Conservation (phyloP, 495 filamentous ascomycete species). For the Penicilliopsis zonata region DNA sequence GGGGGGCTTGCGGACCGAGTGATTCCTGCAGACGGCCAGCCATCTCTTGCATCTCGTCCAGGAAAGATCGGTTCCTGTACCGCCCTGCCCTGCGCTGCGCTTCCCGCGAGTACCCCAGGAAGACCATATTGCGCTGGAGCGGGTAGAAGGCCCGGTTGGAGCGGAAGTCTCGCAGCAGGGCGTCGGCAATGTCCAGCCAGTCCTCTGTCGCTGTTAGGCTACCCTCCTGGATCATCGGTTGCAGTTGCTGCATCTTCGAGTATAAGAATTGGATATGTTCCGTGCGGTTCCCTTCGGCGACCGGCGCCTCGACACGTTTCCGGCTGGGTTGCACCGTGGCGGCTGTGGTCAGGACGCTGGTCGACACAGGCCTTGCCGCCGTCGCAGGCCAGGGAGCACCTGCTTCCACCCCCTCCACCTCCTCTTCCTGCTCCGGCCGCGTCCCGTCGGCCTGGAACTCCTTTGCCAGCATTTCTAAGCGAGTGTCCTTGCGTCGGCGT, state of each 20-base stretch:
- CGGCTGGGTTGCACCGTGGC: conserved; percentile 8
- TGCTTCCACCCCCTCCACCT: conserved; percentile 4
- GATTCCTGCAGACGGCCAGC: conserved; percentile 46
- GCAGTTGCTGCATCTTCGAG: conserved; percentile 38
- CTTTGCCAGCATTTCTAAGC: conserved; percentile 29
- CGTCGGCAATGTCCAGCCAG: conserved; percentile 66
- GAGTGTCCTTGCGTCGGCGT: conserved; percentile 25
- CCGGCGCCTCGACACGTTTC: conserved; percentile 7
- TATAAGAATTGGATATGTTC: conserved; percentile 48
- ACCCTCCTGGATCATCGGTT: conserved; percentile 36
- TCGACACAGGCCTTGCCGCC: conserved; percentile 5
- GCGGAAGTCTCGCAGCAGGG: conserved; percentile 69
- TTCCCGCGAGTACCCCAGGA: conserved; percentile 49
- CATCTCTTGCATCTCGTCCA: conserved; percentile 59
- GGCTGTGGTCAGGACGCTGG: conserved; percentile 7
- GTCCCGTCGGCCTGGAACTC: conserved; percentile 26
- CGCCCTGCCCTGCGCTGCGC: conserved; percentile 31
- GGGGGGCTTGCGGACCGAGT: conserved; percentile 29
- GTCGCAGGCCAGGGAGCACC: conserved; percentile 18
- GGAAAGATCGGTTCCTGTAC: conserved; percentile 12
- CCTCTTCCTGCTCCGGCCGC: conserved; percentile 7
- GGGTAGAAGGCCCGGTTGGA: conserved; percentile 68
- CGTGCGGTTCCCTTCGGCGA: conserved; percentile 27
- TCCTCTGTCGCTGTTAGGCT: conserved; percentile 39
- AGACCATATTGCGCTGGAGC: conserved; percentile 54